Evolutionary conservation across 179 eudicot genomes (phyloP).

Genomic region (Vitellaria paradoxa): DNA sequence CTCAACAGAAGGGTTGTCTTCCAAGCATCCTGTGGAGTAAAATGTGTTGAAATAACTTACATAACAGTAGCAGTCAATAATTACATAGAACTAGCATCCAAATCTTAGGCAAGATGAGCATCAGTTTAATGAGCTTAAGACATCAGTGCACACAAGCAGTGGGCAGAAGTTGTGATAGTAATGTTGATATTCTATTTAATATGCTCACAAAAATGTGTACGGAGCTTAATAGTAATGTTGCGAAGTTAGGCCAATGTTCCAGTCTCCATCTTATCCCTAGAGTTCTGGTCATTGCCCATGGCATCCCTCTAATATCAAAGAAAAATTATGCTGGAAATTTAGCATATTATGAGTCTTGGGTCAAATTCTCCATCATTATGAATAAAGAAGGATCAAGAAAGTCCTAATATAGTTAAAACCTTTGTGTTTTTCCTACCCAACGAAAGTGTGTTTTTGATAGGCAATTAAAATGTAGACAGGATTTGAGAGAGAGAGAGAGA

Average conservation of each 20-base stretch:
- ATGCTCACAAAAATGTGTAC: background rate
- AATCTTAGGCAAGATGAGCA: background rate
- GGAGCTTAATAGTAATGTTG: background rate
- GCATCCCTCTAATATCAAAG: background rate
- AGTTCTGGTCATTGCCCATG: background rate
- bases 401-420: too few relatives aligned
- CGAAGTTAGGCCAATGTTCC: background rate
- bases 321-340: too few relatives aligned
- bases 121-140: background rate
- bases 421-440: too few relatives aligned
- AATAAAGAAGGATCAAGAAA: too few relatives aligned
- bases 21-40: conserved; percentile 67
- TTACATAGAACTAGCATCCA: background rate
- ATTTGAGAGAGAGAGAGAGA: too few relatives aligned
- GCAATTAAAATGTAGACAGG: too few relatives aligned
- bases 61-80: background rate
- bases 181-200: background rate
- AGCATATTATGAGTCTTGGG: too few relatives aligned
- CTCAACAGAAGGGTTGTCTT: conserved; percentile 89
- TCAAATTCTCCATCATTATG: too few relatives aligned
- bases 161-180: too few relatives aligned
- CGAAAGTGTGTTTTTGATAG: too few relatives aligned
- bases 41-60: background rate
- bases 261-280: background rate
- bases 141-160: too few relatives aligned